Evolutionary conservation across 2,329 filamentous ascomycete genomes (phyloP), one percentile per base, ranked within the genome.

Genomic region (Aspergillus ibericus): DNA sequence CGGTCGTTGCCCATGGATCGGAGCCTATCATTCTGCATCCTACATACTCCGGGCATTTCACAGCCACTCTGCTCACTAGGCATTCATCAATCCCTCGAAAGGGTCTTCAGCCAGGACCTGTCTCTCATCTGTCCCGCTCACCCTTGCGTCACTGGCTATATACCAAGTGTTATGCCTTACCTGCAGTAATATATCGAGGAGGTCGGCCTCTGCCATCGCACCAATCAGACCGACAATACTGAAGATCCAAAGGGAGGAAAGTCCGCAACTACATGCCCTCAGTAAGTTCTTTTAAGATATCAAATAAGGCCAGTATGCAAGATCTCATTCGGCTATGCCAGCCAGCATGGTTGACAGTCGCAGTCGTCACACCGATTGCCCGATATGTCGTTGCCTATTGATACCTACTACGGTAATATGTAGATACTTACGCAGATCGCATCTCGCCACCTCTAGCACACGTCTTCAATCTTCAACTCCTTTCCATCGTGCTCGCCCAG

Each of bases 401-500:
- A 40, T 40, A 32, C 22, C 10, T n/a, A 42, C 38, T 12, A n/a
- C n/a, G n/a, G 5, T 25, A 25, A 5, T n/a, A 36, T 10, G 2
- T 32, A 32, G 8, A n/a, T n/a, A n/a, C 25, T 15, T 25, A 5
- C 18, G 20, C 22, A 12, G 12, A 10, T 20, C n/a, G 22, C n/a
- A 53, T 18, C 36, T 13, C n/a, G 15, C 47, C 16, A 7, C 20
- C 15, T 63, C 64, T 71, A 92, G 71, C 90, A 93, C 22, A 92
- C 81, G 75, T 93, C 87, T 77, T 93, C 90, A 53, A 90, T 80
- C 69, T 87, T 80, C 56, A 85, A 74, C 5, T 83, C 81, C 29
- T 77, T 83, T 0, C 83, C 88, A 63, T 88, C 86, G 64, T 82
- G 80, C 35, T 85, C 82, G 0, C 93, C 93, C 59, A 97, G 73